Percentiles rank a stretch among this genome's conserved stretches.
These are phyloP conservation scores for Globisporangium middletonii DNA, from an alignment of 352 stramenopile genomes.

Conservation along the genomic window DNA sequence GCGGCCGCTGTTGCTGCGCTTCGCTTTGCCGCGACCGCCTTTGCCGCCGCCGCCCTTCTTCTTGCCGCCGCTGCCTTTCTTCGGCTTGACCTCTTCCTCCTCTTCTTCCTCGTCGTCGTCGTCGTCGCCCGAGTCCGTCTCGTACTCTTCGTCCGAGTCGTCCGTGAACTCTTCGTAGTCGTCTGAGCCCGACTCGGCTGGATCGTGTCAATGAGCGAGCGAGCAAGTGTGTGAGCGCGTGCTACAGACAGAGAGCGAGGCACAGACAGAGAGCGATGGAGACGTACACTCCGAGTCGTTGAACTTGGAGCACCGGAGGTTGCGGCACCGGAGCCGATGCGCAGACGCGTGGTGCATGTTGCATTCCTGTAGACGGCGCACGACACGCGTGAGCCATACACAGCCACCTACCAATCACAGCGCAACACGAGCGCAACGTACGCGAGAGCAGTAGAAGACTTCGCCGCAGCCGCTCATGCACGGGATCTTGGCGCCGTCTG, in stretches of 20 bases:
- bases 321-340: constrained; percentile 81
- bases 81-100: constrained; percentile 59
- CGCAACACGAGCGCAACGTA: too few species aligned
- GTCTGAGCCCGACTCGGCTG: constrained; percentile 74
- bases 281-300: constrained; percentile 83
- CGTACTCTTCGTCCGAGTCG: constrained; percentile 62
- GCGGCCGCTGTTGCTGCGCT: constrained; percentile 40
- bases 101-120: constrained; percentile 54
- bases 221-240: neutral
- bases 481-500: constrained; percentile 75
- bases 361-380: constrained; percentile 47
- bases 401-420: too few species aligned
- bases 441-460: constrained; percentile 85
- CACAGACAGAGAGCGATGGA: neutral
- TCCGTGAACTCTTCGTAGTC: constrained; percentile 48
- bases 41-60: constrained; percentile 19
- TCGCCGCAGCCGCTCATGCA: constrained; percentile 84
- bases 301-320: constrained; percentile 85
- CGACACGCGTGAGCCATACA: neutral
- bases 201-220: neutral
- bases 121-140: constrained; percentile 55
- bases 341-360: constrained; percentile 85
- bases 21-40: constrained; percentile 29
- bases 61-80: constrained; percentile 40
- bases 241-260: neutral